A percentile compares a stretch with the other conserved stretches of the same genome.
Conservation (phyloP, 2,329 filamentous ascomycete genomes). For the Apiospora saccharicola region DNA sequence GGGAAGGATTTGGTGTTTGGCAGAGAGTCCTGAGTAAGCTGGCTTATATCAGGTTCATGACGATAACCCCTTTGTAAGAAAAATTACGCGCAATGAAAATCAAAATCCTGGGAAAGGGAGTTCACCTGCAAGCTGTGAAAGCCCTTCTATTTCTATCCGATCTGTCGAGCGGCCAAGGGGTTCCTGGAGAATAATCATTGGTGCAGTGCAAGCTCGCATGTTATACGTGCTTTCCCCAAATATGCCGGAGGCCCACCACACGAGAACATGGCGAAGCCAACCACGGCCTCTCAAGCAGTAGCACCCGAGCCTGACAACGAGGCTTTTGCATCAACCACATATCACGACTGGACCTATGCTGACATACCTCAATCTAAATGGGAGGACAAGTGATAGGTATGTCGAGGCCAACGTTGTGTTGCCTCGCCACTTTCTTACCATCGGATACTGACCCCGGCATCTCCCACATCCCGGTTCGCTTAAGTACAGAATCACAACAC, state of each 20-base stretch:
- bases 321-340: neutral
- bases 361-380: neutral
- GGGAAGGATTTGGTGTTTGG: neutral
- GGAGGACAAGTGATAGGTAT: neutral
- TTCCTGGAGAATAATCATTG: too few relatives aligned
- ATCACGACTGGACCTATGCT: too few relatives aligned
- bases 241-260: constrained; percentile 12
- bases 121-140: neutral
- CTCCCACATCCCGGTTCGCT: neutral
- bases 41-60: neutral
- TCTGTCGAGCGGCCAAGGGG: too few relatives aligned
- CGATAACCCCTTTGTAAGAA: too few relatives aligned
- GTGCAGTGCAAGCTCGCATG: neutral
- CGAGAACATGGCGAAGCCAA: constrained; percentile 2
- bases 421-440: too few relatives aligned
- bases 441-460: neutral
- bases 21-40: neutral
- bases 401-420: neutral
- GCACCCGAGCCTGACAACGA: neutral
- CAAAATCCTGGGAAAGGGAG: too few relatives aligned
- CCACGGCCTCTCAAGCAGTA: neutral
- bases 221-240: neutral
- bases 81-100: too few relatives aligned
- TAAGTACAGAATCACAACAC: neutral
- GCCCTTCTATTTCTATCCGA: neutral